Conservation (phyloP, 1,139 yeast genomes). For the Dujonia santamariae region DNA sequence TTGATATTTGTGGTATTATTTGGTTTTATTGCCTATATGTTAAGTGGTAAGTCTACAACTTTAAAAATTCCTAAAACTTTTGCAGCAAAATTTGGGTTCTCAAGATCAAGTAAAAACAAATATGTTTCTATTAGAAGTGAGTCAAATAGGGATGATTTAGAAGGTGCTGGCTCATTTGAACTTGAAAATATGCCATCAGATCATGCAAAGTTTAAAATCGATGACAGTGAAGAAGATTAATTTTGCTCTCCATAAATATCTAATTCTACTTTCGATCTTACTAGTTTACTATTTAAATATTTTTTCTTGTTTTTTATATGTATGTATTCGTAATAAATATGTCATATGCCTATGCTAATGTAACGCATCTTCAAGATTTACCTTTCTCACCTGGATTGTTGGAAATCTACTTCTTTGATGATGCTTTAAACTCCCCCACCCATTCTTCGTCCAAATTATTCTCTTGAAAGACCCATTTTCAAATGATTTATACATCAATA, state of each 20-base stretch:
- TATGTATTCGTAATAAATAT: background rate
- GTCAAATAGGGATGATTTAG: constrained; percentile 2
- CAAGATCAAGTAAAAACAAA: constrained; percentile 2
- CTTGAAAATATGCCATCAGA: constrained; percentile 4
- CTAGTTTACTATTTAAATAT: too few species aligned
- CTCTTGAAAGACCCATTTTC: constrained; percentile 25
- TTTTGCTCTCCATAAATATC: too few species aligned
- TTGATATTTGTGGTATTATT: constrained; percentile 44
- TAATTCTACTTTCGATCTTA: too few species aligned
- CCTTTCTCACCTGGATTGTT: constrained; percentile 3
- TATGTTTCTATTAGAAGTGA: constrained; percentile 1
- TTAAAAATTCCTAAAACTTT: too few species aligned
- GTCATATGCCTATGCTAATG: background rate
- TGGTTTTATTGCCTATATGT: constrained; percentile 25
- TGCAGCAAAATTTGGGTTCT: too few species aligned
- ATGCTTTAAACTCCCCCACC: constrained; percentile 5
- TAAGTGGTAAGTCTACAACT: too few species aligned
- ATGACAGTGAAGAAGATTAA: constrained; percentile 5
- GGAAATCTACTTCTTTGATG: constrained; percentile 6
- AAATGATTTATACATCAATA: constrained; percentile 29
- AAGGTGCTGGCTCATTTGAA: constrained; percentile 1
- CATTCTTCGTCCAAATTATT: constrained; percentile 29
- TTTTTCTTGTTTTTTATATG: background rate
- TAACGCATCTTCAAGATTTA: constrained; percentile 1
- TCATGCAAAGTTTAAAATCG: constrained; percentile 4